Evolutionary conservation across 2,329 filamentous ascomycete species (phyloP).

Genomic region (Aplosporella prunicola): DNA sequence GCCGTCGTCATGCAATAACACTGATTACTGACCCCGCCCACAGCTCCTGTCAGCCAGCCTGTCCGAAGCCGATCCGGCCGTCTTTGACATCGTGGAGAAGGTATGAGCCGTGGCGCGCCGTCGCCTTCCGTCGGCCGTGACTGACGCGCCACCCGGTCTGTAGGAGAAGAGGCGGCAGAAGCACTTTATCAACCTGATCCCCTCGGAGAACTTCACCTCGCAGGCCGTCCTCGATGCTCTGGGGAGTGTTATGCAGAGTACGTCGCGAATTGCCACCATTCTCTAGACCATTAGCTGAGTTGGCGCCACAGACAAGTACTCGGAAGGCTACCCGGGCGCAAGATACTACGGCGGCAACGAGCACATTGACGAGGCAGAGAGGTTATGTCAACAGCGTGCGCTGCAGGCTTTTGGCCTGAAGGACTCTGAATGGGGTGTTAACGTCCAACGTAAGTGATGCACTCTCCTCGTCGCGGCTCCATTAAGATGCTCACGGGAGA

Average conservation of each 20-base stretch:
- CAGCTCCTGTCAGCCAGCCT: constrained; percentile 74
- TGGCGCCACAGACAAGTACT: constrained; percentile 77
- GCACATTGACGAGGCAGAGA: constrained; percentile 94
- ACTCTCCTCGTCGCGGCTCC: neutral
- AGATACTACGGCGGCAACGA: constrained; percentile 99
- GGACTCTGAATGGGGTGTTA: constrained; percentile 90
- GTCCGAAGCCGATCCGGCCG: constrained; percentile 72
- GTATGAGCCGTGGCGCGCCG: constrained; percentile 37
- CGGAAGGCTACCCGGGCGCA: constrained; percentile 93
- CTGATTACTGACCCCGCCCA: constrained; percentile 12
- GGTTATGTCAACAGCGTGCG: constrained; percentile 87
- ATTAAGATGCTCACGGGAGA: neutral
- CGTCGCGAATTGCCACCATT: constrained; percentile 57
- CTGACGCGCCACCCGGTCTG: constrained; percentile 15
- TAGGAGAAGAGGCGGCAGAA: constrained; percentile 94
- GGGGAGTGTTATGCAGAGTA: constrained; percentile 47
- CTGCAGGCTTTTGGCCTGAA: constrained; percentile 85
- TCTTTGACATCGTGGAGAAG: constrained; percentile 86
- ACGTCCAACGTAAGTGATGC: constrained; percentile 64
- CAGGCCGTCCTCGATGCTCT: constrained; percentile 96
- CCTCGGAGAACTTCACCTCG: constrained; percentile 98
- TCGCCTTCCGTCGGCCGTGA: constrained; percentile 8
- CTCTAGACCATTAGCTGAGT: constrained; percentile 29
- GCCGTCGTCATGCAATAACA: neutral
- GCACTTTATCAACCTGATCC: constrained; percentile 98